A percentile compares a stretch with the other conserved stretches of the same genome.
Conservation (phyloP, 2,329 filamentous ascomycete species). For the Colletotrichum sp. region DNA sequence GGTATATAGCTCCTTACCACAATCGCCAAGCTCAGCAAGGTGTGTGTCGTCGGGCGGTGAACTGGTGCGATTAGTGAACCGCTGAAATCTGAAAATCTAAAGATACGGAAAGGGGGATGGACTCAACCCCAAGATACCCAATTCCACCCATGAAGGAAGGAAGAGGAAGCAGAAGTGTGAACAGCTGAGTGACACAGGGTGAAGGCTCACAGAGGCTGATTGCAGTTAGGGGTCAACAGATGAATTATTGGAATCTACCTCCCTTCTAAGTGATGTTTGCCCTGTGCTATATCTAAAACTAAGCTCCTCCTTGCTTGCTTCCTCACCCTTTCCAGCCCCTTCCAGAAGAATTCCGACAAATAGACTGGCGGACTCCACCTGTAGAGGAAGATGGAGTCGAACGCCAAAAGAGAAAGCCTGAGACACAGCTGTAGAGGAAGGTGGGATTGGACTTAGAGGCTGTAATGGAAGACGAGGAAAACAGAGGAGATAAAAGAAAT, state of each 20-base stretch:
- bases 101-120: too few relatives aligned
- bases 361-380: not conserved
- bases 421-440: not conserved
- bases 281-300: not conserved
- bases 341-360: not conserved
- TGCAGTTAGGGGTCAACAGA: not conserved
- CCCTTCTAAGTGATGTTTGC: not conserved
- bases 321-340: not conserved
- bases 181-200: not conserved
- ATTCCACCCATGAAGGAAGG: rapidly evolving
- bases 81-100: not conserved
- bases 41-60: not conserved
- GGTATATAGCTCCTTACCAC: too few relatives aligned
- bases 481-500: not conserved
- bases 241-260: not conserved
- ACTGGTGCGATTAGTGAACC: not conserved
- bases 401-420: not conserved
- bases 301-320: not conserved
- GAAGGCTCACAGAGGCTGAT: too few relatives aligned
- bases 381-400: not conserved
- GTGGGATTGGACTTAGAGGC: not conserved
- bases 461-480: not conserved
- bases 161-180: not conserved
- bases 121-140: not conserved
- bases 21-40: too few relatives aligned